phyloP scores from a whole-genome alignment of 2,329 filamentous ascomycete genomes.

The Cercospora sojina region DNA sequence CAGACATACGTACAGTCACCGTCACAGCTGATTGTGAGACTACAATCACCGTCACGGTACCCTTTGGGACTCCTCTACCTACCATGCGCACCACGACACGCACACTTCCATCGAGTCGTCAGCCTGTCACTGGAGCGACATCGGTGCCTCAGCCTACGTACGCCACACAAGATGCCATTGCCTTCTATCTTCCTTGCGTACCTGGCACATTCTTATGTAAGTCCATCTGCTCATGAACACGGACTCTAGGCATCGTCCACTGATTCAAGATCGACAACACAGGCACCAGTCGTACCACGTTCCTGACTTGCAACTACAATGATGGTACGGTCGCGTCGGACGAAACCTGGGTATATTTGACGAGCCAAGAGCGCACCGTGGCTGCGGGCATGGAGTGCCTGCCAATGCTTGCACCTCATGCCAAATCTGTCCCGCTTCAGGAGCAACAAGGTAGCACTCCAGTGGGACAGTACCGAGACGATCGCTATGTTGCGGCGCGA shows the following conservation, averaged over 20 bases:
- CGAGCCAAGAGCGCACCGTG: constrained; percentile 33
- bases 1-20: constrained; percentile 17
- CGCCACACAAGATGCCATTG: constrained; percentile 33
- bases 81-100: constrained; percentile 5
- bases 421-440: constrained; percentile 20
- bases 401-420: constrained; percentile 35
- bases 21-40: constrained; percentile 27
- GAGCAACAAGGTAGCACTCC: constrained; percentile 32
- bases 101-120: background rate
- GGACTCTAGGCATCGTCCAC: background rate
- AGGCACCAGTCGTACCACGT: constrained; percentile 28
- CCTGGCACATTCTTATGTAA: constrained; percentile 45
- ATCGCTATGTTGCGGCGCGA: constrained; percentile 34
- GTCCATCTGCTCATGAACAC: background rate
- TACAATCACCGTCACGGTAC: constrained; percentile 29
- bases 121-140: constrained; percentile 12
- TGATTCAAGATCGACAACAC: background rate
- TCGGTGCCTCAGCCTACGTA: constrained; percentile 23
- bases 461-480: constrained; percentile 36
- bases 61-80: background rate
- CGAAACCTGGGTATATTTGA: constrained; percentile 34
- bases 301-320: constrained; percentile 41
- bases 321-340: constrained; percentile 24
- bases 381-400: constrained; percentile 41
- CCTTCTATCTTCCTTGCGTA: constrained; percentile 39